Evolutionary conservation across 176 grass and related monocot genomes (phyloP).

Genomic region (Areca catechu): DNA sequence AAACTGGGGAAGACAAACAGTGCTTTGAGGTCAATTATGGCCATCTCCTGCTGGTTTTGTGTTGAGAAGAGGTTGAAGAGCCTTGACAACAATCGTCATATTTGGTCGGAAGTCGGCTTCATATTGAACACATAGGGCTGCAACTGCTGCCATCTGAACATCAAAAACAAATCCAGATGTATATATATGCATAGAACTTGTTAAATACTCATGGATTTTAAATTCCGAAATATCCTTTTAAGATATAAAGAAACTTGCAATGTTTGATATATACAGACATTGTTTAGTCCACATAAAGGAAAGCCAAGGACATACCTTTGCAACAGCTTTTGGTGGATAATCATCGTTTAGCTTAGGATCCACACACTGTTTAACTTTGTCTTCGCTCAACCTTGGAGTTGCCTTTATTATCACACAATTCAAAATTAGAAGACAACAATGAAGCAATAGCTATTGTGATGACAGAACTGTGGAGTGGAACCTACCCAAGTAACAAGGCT

Average conservation of each 20-base stretch:
- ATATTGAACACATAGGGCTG: constrained; percentile 15
- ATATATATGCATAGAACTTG: too few relatives aligned
- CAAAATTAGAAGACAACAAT: background rate
- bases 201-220: too few relatives aligned
- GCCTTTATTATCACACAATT: constrained; percentile 22
- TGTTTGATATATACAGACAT: too few relatives aligned
- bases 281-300: too few relatives aligned
- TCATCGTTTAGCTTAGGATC: constrained; percentile 72
- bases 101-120: constrained; percentile 17
- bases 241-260: too few relatives aligned
- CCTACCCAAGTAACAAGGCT: constrained; percentile 96
- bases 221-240: too few relatives aligned
- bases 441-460: background rate
- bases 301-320: constrained; percentile 38
- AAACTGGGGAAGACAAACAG: too few relatives aligned
- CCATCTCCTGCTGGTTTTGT: background rate
- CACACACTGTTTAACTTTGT: constrained; percentile 94
- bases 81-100: constrained; percentile 16
- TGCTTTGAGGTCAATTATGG: too few relatives aligned
- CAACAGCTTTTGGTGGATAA: constrained; percentile 86
- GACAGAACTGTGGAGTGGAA: too few relatives aligned
- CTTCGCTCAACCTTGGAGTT: constrained; percentile 88
- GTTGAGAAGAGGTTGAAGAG: constrained; percentile 16
- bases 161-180: background rate
- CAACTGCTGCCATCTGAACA: constrained; percentile 16